phyloP scores from a whole-genome alignment of 1,284 basidiomycete genomes.

The Puccinia hordei region DNA sequence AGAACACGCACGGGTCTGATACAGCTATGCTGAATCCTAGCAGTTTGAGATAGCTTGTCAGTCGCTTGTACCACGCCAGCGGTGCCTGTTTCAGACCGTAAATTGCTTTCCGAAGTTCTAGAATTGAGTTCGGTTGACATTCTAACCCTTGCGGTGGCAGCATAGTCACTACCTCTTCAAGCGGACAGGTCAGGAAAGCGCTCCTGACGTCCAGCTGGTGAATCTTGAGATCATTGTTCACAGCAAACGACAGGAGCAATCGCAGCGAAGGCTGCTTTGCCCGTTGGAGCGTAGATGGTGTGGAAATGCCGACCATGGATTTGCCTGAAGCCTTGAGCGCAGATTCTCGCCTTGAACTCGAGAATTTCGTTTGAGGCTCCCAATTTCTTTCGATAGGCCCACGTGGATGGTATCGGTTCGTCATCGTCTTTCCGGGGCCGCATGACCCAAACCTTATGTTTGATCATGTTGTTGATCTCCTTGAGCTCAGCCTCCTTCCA shows the following conservation, averaged over 20 bases:
- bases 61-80: slow-evolving; percentile 2
- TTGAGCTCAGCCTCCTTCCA: neutral
- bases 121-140: neutral
- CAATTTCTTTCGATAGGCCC: neutral
- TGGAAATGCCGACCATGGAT: slow-evolving; percentile 4
- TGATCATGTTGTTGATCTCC: neutral
- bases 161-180: neutral
- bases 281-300: neutral
- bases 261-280: neutral
- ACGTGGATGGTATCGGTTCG: neutral
- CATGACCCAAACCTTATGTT: neutral
- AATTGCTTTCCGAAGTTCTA: neutral
- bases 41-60: neutral
- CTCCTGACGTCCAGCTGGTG: slow-evolving; percentile 19
- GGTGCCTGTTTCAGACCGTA: neutral
- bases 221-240: neutral
- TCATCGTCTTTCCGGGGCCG: too few relatives aligned
- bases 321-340: slow-evolving; percentile 24
- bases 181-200: slow-evolving; percentile 9
- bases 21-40: neutral
- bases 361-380: neutral
- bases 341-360: slow-evolving; percentile 4
- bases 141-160: neutral
- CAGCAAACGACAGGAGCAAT: neutral
- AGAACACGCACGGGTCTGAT: neutral